Conservation (phyloP, 2,329 filamentous ascomycete genomes). For the Calonectria pteridis region DNA sequence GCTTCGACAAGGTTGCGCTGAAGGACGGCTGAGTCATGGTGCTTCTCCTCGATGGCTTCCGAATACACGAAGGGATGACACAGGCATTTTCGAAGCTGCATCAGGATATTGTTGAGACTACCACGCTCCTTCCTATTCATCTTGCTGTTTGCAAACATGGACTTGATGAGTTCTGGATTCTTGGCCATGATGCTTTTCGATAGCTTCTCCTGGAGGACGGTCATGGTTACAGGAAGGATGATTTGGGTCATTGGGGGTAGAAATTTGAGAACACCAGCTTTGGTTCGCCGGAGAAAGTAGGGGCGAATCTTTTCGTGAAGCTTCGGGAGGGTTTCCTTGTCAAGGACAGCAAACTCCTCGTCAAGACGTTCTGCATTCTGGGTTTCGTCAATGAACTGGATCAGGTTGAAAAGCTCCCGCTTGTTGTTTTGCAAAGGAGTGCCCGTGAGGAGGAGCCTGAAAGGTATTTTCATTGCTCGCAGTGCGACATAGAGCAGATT, state of each 20-base stretch:
- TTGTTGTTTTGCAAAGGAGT: conserved; percentile 97
- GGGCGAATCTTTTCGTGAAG: conserved; percentile 87
- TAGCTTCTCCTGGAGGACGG: conserved; percentile 89
- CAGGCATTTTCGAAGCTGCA: conserved; percentile 93
- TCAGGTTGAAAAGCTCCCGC: conserved; percentile 93
- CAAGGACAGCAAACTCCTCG: conserved; percentile 80
- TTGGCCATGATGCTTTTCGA: conserved; percentile 95
- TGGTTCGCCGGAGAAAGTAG: conserved; percentile 81
- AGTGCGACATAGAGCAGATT: conserved; percentile 84
- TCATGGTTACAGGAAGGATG: conserved; percentile 97
- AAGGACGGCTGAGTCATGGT: conserved; percentile 69
- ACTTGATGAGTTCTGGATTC: conserved; percentile 87
- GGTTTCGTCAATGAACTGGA: conserved; percentile 88
- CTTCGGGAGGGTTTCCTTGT: conserved; percentile 82
- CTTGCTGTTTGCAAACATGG: conserved; percentile 80
- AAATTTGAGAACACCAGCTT: conserved; percentile 90
- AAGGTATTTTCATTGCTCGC: conserved; percentile 79
- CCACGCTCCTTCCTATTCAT: conserved; percentile 79
- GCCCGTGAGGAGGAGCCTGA: conserved; percentile 87
- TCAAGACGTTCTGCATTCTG: conserved; percentile 81
- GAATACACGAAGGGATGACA: conserved; percentile 98
- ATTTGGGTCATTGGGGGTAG: conserved; percentile 94
- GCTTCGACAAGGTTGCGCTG: conserved; percentile 91
- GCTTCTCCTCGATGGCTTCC: conserved; percentile 86
- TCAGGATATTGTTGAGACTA: conserved; percentile 91